Evolutionary conservation across 352 stramenopile genomes (phyloP).

Genomic region (Phytophthora fragariae): DNA sequence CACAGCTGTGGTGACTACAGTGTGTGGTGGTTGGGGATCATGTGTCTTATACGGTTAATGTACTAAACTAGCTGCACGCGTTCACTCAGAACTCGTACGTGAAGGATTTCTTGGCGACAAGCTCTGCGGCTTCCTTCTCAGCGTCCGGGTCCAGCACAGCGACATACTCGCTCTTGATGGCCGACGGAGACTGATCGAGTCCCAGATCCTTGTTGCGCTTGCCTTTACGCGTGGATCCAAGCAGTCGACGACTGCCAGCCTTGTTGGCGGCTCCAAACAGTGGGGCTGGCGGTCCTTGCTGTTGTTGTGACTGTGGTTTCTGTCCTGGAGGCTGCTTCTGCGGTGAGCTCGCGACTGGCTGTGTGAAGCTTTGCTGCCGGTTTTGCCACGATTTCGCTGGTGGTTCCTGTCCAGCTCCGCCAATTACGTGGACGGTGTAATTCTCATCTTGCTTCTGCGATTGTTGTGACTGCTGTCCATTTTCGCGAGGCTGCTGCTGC

Average conservation of each 20-base stretch:
- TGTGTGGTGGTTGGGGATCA: background rate
- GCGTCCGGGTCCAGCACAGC: conserved; percentile 40
- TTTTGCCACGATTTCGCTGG: conserved; percentile 21
- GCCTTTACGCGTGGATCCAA: conserved; percentile 22
- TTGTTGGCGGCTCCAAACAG: conserved; percentile 29
- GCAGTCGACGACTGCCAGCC: conserved; percentile 22
- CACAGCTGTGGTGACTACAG: no score
- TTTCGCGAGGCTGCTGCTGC: conserved; percentile 12
- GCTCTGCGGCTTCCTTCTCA: conserved; percentile 33
- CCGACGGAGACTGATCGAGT: conserved; percentile 39
- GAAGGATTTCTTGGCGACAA: conserved; percentile 53
- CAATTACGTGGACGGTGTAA: conserved; percentile 39
- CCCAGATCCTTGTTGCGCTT: conserved; percentile 24
- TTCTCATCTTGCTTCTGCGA: conserved; percentile 27
- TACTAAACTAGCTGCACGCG: conserved; percentile 13
- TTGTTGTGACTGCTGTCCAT: conserved; percentile 9
- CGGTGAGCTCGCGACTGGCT: background rate
- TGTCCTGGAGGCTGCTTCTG: background rate
- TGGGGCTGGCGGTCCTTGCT: conserved; percentile 20
- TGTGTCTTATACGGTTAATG: conserved; percentile 24
- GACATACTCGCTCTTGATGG: conserved; percentile 49
- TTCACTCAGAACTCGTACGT: conserved; percentile 51
- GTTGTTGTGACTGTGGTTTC: conserved; percentile 8
- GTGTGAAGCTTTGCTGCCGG: conserved; percentile 15
- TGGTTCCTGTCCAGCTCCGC: conserved; percentile 2